Percentiles rank a stretch among this genome's conserved stretches.
These are phyloP conservation scores for Ustilago vetiveriae DNA, from an alignment of 1,284 basidiomycete species.

Conservation along the genomic window DNA sequence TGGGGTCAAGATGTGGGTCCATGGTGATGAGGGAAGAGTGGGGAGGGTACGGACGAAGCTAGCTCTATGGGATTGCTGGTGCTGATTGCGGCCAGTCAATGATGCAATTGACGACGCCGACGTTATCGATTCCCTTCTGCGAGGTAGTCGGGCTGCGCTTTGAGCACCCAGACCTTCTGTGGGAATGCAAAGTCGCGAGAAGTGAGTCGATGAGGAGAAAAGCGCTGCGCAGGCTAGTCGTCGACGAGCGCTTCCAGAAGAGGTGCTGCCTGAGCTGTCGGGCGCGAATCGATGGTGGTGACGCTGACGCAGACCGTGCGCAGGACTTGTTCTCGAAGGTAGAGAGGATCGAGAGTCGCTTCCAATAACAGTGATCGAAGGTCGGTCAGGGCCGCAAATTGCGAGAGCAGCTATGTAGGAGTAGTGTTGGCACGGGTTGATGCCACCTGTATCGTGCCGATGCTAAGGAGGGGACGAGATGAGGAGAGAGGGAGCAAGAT, in stretches of 20 bases:
- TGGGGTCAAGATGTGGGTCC: constrained; percentile 53
- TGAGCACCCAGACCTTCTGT: too few species aligned
- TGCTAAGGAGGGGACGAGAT: neutral
- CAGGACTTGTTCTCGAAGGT: neutral
- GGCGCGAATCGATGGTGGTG: neutral
- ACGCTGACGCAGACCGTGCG: constrained; percentile 13
- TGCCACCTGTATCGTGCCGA: too few species aligned
- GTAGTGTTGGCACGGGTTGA: too few species aligned
- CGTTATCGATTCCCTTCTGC: neutral
- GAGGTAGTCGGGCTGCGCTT: too few species aligned
- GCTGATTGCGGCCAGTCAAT: neutral
- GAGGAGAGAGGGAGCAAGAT: neutral
- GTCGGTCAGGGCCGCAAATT: too few species aligned
- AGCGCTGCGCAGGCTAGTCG: too few species aligned
- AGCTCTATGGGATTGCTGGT: constrained; percentile 3
- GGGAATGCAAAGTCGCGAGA: too few species aligned
- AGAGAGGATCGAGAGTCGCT: constrained; percentile 11
- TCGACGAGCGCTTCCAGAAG: too few species aligned
- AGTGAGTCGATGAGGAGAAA: too few species aligned
- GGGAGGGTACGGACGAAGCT: neutral
- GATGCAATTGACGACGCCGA: neutral
- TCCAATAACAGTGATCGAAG: constrained; percentile 4
- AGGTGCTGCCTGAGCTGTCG: neutral
- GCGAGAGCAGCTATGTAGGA: too few species aligned
- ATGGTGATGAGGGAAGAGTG: constrained; percentile 13